Evolutionary conservation across 148 eudicot species (phyloP), one percentile per base, ranked within the genome.

Genomic region (Euryodendron excelsum): DNA sequence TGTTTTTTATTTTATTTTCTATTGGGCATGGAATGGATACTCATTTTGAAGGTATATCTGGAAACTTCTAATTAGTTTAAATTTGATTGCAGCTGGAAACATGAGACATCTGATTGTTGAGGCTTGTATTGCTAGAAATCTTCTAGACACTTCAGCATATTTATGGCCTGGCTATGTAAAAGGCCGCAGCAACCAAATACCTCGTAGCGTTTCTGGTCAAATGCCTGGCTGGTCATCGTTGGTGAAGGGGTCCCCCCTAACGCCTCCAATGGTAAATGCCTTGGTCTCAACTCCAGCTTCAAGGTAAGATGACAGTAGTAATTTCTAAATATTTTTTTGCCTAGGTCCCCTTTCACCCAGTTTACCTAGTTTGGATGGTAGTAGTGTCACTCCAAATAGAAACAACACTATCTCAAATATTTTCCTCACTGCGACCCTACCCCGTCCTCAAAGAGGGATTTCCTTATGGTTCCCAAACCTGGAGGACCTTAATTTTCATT

Each of bases 111-210:
- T 96, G 75, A 93, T 96, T 58, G 97, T 93, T 58, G 99, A 96
- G 85, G 95, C 98, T 63, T 94, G 79, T 87, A 88, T 94, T 82
- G 95, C 98, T 73, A 86, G 97, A 86, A 87, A 89, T 84, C 80
- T 93, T 64, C 77, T 96, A 81, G 98, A 93, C 84, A 88, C 90
- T 33, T 96, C 99, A 65, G 94, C 95, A 62, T 93, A 88, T 85
- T 65, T 67, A 78, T 96, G 98, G 97, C 98, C 97, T 39, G 93
- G 97, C 70, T 93, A 96, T 89, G 98, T 91, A 15, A 96, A 88
- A 88, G 93, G 93, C 71, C 85, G 88, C 77, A 83, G 87, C 86
- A 93, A 83, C 78, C 99, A 93, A 73, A 82, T 91, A 78, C 93
- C 97, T 81, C 93, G 93, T 79, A 86, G 69, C 82, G 72, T 89